These are phyloP conservation scores for Salicornia ramosissima DNA, from an alignment of 148 eudicot species.

Conservation along the genomic window DNA sequence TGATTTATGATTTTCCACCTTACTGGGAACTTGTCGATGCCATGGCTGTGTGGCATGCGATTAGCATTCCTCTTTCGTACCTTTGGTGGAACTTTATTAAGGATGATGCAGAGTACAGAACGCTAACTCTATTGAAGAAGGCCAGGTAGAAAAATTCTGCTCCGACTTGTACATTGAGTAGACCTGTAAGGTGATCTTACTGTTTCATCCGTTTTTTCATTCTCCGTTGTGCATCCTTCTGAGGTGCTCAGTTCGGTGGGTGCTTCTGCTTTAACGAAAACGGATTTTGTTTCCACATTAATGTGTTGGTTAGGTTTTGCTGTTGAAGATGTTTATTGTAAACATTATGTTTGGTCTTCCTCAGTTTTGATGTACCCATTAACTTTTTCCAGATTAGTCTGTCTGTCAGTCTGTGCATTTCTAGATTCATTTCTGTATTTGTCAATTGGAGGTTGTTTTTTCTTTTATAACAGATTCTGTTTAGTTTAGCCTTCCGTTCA, in stretches of 20 bases:
- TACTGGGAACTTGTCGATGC: constrained; percentile 65
- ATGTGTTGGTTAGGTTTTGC: constrained; percentile 32
- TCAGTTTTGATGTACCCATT: not conserved
- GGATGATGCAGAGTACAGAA: constrained; percentile 79
- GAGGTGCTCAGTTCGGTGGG: constrained; percentile 24
- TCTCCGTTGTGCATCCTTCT: constrained; percentile 25
- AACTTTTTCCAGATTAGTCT: constrained; percentile 26
- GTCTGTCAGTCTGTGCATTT: constrained; percentile 19
- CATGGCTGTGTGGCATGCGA: constrained; percentile 75
- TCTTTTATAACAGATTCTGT: constrained; percentile 2
- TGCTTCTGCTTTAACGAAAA: constrained; percentile 23
- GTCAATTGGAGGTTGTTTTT: constrained; percentile 6
- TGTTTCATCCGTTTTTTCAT: constrained; percentile 12
- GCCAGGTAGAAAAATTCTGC: constrained; percentile 32
- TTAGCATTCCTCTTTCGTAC: constrained; percentile 59
- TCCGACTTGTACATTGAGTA: not conserved
- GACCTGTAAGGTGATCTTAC: not conserved
- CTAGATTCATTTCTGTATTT: constrained; percentile 13
- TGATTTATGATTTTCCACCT: constrained; percentile 73
- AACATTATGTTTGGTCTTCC: constrained; percentile 19
- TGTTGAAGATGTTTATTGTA: constrained; percentile 27
- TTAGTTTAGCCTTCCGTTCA: not conserved
- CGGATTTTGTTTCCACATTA: constrained; percentile 34
- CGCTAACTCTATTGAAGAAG: constrained; percentile 51
- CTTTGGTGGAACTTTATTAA: constrained; percentile 84